Base-by-base conservation (phyloP, 768 basidiomycete species). In the Leccinum broughii region DNA sequence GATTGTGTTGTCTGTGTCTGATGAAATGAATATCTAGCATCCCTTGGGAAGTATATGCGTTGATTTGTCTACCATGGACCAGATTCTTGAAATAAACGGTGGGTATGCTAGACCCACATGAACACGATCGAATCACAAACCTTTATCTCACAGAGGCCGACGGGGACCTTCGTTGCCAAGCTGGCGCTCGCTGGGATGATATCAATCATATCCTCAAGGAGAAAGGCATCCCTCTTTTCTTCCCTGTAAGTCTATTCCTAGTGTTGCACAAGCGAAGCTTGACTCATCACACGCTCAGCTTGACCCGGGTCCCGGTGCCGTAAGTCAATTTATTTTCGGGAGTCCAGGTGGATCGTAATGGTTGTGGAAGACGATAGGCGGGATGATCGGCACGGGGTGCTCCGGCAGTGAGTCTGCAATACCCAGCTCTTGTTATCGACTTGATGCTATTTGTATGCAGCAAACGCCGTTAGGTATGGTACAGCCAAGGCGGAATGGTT, bases 401-500 rank as follows among this genome's bases (percentile, higher is more conserved):
- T 88, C 85, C 53, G 92, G 92, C 55, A 93, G 92, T 83, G 75
- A 81, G 83, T 80, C 66, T 39, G 56, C 24, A 48, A 11, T 30
- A 5, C 17, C 49, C 20, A 28, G 0, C 11, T 28, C 17, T 32
- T 32, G 54, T 20, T 59, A 9, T 14, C 17, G 17, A 24, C 2
- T 30, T 28, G 48, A 54, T 35, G 8, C 20, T 41, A 52, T 58
- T 30, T 13, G 0, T 49, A 30, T 3, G 22, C 37, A 90, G 89
- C 90, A 17, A 91, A 91, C 67, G 89, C 90, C 20, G 90, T 92
- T 9, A 79, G 91, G 62, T 95, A 93, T 72, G 93, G 92, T 54
- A 94, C 93, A 14, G 92, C 93, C 6, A 89, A 87, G 70, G 88
- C 82, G 0, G 93, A 94, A 75, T 93, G 92, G 92, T 91, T 93